phyloP scores from a whole-genome alignment of 2,329 filamentous ascomycete genomes.

The Plenodomus tracheiphilus region DNA sequence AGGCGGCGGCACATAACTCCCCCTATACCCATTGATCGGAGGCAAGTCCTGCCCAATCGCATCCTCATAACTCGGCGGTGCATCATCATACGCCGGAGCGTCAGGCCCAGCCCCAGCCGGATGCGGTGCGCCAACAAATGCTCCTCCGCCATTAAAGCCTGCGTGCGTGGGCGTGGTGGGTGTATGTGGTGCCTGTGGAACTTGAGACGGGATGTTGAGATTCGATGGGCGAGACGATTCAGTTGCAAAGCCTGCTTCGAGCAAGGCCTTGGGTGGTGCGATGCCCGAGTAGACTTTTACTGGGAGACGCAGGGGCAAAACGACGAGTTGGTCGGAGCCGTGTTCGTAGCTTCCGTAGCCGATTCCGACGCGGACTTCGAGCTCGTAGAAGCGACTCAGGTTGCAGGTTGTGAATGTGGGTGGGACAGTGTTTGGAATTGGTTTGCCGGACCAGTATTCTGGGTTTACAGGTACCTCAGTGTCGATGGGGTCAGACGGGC shows the following conservation, averaged over 20 bases:
- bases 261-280: constrained; percentile 73
- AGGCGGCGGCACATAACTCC: constrained; percentile 61
- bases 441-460: constrained; percentile 70
- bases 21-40: constrained; percentile 72
- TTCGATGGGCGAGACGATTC: constrained; percentile 14
- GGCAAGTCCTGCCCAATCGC: constrained; percentile 79
- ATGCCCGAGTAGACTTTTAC: constrained; percentile 88
- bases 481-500: constrained; percentile 59
- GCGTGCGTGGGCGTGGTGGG: constrained; percentile 30
- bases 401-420: constrained; percentile 91
- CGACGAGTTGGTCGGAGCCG: constrained; percentile 69
- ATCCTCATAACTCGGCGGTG: constrained; percentile 94
- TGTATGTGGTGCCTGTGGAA: constrained; percentile 22
- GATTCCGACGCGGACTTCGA: constrained; percentile 80
- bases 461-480: constrained; percentile 72
- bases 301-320: constrained; percentile 77
- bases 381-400: constrained; percentile 75
- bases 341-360: constrained; percentile 67
- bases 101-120: constrained; percentile 12
- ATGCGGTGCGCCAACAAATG: constrained; percentile 22
- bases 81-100: constrained; percentile 65
- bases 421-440: constrained; percentile 82
- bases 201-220: constrained; percentile 18
- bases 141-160: constrained; percentile 20
- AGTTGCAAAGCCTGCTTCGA: constrained; percentile 63